Evolutionary conservation across 2,329 filamentous ascomycete genomes (phyloP).

Genomic region (Podosphaera xanthii): DNA sequence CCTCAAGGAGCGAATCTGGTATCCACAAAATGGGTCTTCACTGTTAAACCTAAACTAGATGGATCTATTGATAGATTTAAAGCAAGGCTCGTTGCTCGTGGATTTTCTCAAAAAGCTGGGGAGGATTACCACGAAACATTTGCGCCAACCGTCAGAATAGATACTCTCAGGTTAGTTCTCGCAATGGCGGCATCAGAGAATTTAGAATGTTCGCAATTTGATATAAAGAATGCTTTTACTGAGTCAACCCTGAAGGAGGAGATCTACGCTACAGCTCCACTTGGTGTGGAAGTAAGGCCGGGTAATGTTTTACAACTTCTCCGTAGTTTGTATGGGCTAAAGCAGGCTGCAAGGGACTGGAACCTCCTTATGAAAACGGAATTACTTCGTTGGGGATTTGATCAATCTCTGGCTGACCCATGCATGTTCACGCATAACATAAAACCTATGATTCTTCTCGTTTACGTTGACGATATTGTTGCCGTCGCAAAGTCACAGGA

Average conservation of each 20-base stretch:
- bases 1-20: background rate
- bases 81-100: background rate
- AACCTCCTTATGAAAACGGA: background rate
- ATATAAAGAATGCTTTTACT: background rate
- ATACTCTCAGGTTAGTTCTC: background rate
- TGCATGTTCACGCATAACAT: background rate
- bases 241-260: background rate
- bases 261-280: background rate
- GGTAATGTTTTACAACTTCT: background rate
- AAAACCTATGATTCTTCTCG: background rate
- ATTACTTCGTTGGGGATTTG: background rate
- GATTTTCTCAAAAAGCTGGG: background rate
- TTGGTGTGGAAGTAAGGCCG: background rate
- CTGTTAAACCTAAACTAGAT: background rate
- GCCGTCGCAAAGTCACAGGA: background rate
- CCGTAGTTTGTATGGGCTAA: background rate
- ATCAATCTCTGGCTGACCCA: background rate
- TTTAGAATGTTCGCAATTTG: background rate
- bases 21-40: background rate
- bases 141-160: background rate
- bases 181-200: background rate
- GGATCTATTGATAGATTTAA: background rate
- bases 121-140: background rate
- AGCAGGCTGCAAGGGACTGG: background rate
- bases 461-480: background rate